Base-by-base conservation (phyloP, 2,329 filamentous ascomycete genomes). In the Karstenula rhodostoma region DNA sequence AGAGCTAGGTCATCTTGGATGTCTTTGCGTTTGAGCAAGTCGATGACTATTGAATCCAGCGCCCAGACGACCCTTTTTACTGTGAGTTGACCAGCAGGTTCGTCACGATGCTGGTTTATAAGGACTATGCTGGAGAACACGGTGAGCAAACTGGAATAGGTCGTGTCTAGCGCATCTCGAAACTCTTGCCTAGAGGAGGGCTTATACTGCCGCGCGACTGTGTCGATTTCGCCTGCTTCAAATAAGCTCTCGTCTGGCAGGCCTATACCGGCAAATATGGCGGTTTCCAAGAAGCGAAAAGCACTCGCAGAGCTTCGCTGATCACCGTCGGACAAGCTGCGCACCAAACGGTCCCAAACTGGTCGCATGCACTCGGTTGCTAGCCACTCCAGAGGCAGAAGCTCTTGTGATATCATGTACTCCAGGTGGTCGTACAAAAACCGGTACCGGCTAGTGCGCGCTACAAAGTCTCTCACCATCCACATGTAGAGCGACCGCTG, bases 351-450 rank as follows among this genome's bases (percentile, higher is more conserved):
- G 33, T 71, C 75, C 73, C 74, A 79, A 4, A 78, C 46, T 4
- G 70, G 68, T 15, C 69, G 74, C 72, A 79, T 75, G 17, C 62
- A 65, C 35, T 70, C 65, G 2, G 77, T 78, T 2, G 77, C 77
- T 17, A 79, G 61, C 78, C 78, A 79, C 55, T 78, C 77, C 10
- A 79, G 53, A 3, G 76, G 76, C 10, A 79, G 55, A 13, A 74
- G 67, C 37, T 76, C 72, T 47, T 74, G 63, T 12, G 69, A 70
- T 17, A 80, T 60, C 69, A 79, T 69, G 37, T 70, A 67, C 46
- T 73, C 70, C 2, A 79, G 58, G 3, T 73, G 48, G n/a, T 76
- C 72, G 58, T 74, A 78, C 4, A 78, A 64, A 22, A 78, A 71
- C 19, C 70, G 66, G 59, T 72, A 58, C 12, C 74, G 70, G n/a